Conservation (phyloP, 371 early-diverging fungal genomes). For the Saksenaea oblongispora region DNA sequence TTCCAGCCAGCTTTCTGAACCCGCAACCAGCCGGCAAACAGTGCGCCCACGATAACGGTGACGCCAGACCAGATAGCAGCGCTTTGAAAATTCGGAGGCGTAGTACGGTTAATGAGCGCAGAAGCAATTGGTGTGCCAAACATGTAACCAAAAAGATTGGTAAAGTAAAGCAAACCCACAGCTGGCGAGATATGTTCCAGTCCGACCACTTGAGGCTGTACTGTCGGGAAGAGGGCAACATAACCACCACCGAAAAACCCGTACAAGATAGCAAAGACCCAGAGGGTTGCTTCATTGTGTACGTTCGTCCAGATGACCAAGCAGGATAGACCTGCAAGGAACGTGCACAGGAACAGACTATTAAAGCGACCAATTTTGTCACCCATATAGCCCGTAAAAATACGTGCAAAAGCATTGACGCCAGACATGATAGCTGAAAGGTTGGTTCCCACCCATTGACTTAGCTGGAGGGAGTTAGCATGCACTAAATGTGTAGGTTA, state of each 20-base stretch:
- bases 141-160: conserved; percentile 51
- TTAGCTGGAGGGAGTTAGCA: conserved; percentile 31
- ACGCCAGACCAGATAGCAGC: conserved; percentile 25
- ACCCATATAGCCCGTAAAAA: conserved; percentile 47
- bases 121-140: conserved; percentile 57
- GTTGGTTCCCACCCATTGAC: conserved; percentile 38
- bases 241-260: conserved; percentile 64
- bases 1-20: conserved; percentile 30
- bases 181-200: conserved; percentile 48
- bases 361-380: conserved; percentile 64
- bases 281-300: conserved; percentile 34
- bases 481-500: conserved; percentile 19
- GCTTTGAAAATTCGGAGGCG: conserved; percentile 15
- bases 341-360: conserved; percentile 46
- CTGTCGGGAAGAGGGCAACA: conserved; percentile 52
- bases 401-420: conserved; percentile 45
- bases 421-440: conserved; percentile 54
- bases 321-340: conserved; percentile 44
- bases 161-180: conserved; percentile 50
- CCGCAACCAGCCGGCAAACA: conserved; percentile 27
- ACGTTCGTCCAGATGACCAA: conserved; percentile 46
- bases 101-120: conserved; percentile 30
- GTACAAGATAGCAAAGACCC: conserved; percentile 46
- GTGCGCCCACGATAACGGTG: conserved; percentile 27
- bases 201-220: conserved; percentile 52